Percentiles rank a stretch among this genome's conserved stretches.
Conservation (phyloP, 1,139 yeast species). For the Ogataea hybrid region DNA sequence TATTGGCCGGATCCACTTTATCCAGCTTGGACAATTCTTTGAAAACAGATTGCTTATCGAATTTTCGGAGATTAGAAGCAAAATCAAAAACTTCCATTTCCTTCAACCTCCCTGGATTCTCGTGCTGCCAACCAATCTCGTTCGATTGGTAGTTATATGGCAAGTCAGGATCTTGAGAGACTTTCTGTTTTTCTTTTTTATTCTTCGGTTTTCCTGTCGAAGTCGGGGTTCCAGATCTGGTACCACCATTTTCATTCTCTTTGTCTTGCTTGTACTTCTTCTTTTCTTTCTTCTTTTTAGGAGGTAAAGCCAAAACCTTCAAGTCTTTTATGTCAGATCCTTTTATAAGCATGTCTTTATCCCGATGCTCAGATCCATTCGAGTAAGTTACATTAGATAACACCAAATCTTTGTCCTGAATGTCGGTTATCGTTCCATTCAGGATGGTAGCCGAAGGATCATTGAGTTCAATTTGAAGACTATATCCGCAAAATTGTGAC, state of each 20-base stretch:
- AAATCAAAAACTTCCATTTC: slow-evolving; percentile 77
- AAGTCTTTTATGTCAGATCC: slow-evolving; percentile 45
- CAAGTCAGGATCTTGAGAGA: slow-evolving; percentile 17
- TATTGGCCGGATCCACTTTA: slow-evolving; percentile 52
- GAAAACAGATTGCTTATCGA: slow-evolving; percentile 79
- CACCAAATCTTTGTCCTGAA: slow-evolving; percentile 40
- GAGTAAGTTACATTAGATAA: slow-evolving; percentile 37
- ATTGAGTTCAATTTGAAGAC: slow-evolving; percentile 38
- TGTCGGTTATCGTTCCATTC: slow-evolving; percentile 46
- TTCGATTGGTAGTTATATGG: slow-evolving; percentile 21
- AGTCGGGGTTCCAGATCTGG: slow-evolving; percentile 13
- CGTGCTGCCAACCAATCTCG: slow-evolving; percentile 48
- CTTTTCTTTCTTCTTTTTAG: slow-evolving; percentile 31
- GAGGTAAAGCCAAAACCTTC: slow-evolving; percentile 49
- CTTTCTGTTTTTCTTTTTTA: slow-evolving; percentile 14
- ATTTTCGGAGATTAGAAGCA: slow-evolving; percentile 75
- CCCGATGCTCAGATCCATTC: slow-evolving; percentile 23
- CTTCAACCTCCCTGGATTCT: slow-evolving; percentile 49
- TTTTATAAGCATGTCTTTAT: slow-evolving; percentile 29
- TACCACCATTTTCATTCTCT: slow-evolving; percentile 19
- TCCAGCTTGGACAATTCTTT: slow-evolving; percentile 72
- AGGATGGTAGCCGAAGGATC: slow-evolving; percentile 39
- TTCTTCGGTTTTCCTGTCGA: slow-evolving; percentile 3
- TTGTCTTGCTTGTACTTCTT: slow-evolving; percentile 25
- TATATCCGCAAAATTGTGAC: slow-evolving; percentile 54